Conservation (phyloP, 139 green algal genomes). For the Picocystis salinarum region DNA sequence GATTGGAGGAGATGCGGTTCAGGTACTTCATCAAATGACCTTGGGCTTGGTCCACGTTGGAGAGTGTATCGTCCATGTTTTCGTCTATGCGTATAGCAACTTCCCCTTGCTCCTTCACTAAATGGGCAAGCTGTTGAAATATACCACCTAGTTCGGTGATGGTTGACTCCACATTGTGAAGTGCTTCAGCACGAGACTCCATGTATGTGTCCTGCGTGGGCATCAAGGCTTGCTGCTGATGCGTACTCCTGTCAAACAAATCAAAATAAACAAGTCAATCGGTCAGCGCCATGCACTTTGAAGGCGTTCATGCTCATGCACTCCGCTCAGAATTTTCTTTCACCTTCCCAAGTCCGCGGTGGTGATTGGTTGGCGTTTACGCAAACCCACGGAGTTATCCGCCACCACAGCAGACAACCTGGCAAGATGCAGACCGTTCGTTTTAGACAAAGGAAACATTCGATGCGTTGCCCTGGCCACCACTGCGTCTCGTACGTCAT, state of each 20-base stretch:
- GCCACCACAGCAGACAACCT: too few species aligned
- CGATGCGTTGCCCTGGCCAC: too few species aligned
- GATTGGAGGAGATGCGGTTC: conserved; percentile 74
- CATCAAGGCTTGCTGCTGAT: conserved; percentile 21
- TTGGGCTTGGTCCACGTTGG: conserved; percentile 86
- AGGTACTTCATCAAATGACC: conserved; percentile 91
- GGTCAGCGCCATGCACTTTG: too few species aligned
- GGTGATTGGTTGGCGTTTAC: too few species aligned
- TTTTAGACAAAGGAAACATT: too few species aligned
- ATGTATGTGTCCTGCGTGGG: conserved; percentile 37
- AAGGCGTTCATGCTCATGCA: too few species aligned
- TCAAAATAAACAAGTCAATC: too few species aligned
- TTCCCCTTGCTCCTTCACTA: conserved; percentile 81
- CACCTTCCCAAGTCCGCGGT: too few species aligned
- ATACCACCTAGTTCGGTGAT: conserved; percentile 95
- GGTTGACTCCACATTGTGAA: conserved; percentile 87
- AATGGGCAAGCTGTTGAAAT: conserved; percentile 87
- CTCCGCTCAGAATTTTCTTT: too few species aligned
- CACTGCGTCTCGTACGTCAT: too few species aligned
- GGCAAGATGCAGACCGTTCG: too few species aligned
- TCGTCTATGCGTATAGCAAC: conserved; percentile 90
- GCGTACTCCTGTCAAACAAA: conserved; percentile 23
- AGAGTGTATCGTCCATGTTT: conserved; percentile 85
- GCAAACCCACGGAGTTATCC: too few species aligned
- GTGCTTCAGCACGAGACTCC: conserved; percentile 39